Conservation (phyloP, 108 stramenopile genomes). For the Discostella stelligeroides region DNA sequence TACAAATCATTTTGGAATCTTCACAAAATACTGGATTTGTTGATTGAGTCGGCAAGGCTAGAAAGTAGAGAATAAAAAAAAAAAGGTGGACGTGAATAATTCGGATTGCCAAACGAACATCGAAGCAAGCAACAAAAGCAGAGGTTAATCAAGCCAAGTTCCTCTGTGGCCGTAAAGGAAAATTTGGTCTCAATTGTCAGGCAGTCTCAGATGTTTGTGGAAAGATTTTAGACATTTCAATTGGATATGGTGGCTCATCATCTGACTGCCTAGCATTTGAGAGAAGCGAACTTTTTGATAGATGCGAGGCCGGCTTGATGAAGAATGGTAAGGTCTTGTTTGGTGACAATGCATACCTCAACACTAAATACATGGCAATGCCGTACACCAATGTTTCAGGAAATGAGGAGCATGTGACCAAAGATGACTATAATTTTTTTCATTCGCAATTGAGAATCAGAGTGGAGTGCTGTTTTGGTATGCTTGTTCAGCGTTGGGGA, state of each 20-base stretch:
- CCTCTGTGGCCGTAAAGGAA: conserved; percentile 37
- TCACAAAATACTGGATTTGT: background rate
- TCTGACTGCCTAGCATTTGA: conserved; percentile 35
- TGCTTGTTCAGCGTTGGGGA: conserved; percentile 32
- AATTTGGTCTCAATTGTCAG: conserved; percentile 35
- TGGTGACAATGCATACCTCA: conserved; percentile 44
- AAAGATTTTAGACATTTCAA: conserved; percentile 31
- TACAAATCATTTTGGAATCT: background rate
- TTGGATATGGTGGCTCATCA: conserved; percentile 23
- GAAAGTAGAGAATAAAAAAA: background rate
- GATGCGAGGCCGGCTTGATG: conserved; percentile 18
- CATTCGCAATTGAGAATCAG: conserved; percentile 20
- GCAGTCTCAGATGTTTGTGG: conserved; percentile 15
- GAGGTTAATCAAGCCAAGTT: conserved; percentile 16
- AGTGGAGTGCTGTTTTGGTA: conserved; percentile 39
- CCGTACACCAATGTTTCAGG: conserved; percentile 20
- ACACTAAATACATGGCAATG: conserved; percentile 40
- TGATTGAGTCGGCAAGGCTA: background rate
- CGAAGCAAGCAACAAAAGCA: conserved; percentile 3
- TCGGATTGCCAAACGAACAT: conserved; percentile 24
- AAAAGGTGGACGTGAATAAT: conserved; percentile 9
- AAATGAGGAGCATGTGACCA: background rate
- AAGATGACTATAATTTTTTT: conserved; percentile 30
- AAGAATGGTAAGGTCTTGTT: conserved; percentile 22
- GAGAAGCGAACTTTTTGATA: background rate